These are phyloP conservation scores for Pichia norvegensis DNA, from an alignment of 1,139 yeast genomes.

Conservation along the genomic window DNA sequence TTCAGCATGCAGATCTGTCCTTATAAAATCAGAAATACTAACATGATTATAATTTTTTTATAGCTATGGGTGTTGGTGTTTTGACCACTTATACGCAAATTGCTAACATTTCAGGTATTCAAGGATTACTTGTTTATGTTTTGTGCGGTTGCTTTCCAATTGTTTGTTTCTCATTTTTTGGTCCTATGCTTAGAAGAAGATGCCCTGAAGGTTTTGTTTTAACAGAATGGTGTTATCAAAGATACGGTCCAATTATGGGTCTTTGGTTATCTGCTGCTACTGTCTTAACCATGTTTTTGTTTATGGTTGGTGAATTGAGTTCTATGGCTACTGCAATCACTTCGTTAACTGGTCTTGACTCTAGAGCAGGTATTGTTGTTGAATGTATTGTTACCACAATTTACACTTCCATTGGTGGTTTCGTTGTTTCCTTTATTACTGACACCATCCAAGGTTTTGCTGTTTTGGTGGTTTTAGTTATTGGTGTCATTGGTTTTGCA, in stretches of 20 bases:
- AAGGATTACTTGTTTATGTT: constrained; percentile 78
- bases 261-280: constrained; percentile 76
- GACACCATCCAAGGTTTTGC: constrained; percentile 81
- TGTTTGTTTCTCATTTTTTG: constrained; percentile 69
- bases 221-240: constrained; percentile 87
- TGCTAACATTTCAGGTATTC: constrained; percentile 79
- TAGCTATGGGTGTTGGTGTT: constrained; percentile 89
- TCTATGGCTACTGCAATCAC: constrained; percentile 71
- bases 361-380: constrained; percentile 75
- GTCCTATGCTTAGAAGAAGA: constrained; percentile 68
- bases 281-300: constrained; percentile 75
- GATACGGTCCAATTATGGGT: constrained; percentile 69
- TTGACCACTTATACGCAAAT: constrained; percentile 80
- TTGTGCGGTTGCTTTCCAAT: constrained; percentile 80
- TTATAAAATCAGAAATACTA: constrained; percentile 3
- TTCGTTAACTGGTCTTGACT: constrained; percentile 70
- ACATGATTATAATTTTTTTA: constrained; percentile 11
- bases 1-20: not conserved
- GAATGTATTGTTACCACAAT: constrained; percentile 84
- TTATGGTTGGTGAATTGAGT: constrained; percentile 81
- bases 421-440: constrained; percentile 79
- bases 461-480: constrained; percentile 57
- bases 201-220: constrained; percentile 90
- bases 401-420: constrained; percentile 86
- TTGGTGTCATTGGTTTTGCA: constrained; percentile 78